These are phyloP conservation scores for Medicago lupulina DNA, from an alignment of 306 rosid genomes.

Conservation along the genomic window DNA sequence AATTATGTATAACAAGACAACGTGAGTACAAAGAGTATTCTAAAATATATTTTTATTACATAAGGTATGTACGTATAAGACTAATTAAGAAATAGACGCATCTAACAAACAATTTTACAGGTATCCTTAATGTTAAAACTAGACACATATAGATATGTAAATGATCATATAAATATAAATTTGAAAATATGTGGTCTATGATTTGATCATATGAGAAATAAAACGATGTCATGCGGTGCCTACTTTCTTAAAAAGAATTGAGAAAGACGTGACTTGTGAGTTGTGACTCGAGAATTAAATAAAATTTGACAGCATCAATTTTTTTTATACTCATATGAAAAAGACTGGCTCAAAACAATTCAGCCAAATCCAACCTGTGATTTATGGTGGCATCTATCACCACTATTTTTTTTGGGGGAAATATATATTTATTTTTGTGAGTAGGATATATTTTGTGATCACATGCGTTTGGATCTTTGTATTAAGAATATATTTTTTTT, in stretches of 20 bases:
- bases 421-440: background rate
- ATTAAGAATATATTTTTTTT: background rate
- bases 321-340: background rate
- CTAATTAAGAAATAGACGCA: too few species aligned
- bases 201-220: too few species aligned
- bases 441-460: background rate
- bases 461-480: background rate
- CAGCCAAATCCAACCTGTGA: background rate
- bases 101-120: too few species aligned
- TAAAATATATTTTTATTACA: too few species aligned
- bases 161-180: too few species aligned
- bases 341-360: background rate
- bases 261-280: conserved; percentile 18
- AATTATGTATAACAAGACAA: too few species aligned
- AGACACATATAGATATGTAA: too few species aligned
- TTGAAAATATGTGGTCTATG: too few species aligned
- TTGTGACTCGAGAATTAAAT: background rate
- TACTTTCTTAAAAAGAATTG: background rate
- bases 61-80: too few species aligned
- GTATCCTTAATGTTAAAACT: too few species aligned
- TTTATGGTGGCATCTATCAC: background rate
- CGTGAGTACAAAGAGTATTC: too few species aligned
- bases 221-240: background rate
- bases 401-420: background rate
- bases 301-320: conserved; percentile 15